Conservation (phyloP, 2,329 filamentous ascomycete species). For the Amylocarpus encephaloides region DNA sequence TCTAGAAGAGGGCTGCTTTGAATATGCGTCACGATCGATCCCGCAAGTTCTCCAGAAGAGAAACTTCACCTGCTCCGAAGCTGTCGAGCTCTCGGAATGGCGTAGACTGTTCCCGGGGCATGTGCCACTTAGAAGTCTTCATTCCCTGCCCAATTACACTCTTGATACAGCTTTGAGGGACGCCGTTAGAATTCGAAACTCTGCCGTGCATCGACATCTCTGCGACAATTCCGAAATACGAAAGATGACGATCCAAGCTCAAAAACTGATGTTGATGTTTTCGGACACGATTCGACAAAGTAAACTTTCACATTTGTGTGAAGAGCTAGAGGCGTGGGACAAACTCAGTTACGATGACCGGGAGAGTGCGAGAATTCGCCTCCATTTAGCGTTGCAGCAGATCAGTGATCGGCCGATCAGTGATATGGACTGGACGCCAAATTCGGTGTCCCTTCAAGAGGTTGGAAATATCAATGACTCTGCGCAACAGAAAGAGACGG, state of each 20-base stretch:
- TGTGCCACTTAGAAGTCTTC: constrained; percentile 21
- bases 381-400: constrained; percentile 24
- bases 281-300: constrained; percentile 22
- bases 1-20: constrained; percentile 29
- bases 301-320: constrained; percentile 24
- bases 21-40: constrained; percentile 28
- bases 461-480: constrained; percentile 5
- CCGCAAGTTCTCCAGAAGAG: constrained; percentile 20
- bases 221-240: constrained; percentile 25
- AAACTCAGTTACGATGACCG: constrained; percentile 8
- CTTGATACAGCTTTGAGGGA: constrained; percentile 21
- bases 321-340: constrained; percentile 26
- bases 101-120: constrained; percentile 19
- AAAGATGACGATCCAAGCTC: constrained; percentile 23
- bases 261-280: constrained; percentile 28
- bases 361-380: constrained; percentile 16
- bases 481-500: background rate
- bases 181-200: constrained; percentile 27
- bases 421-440: constrained; percentile 32
- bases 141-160: constrained; percentile 13
- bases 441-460: constrained; percentile 26
- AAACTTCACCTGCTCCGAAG: constrained; percentile 27
- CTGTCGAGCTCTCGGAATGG: constrained; percentile 29
- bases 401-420: constrained; percentile 28
- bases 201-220: constrained; percentile 28